A percentile compares a stretch with the other conserved stretches of the same genome.
These are phyloP conservation scores for Borovskyia barvae DNA, from an alignment of 208 protist genomes.

Conservation along the genomic window DNA sequence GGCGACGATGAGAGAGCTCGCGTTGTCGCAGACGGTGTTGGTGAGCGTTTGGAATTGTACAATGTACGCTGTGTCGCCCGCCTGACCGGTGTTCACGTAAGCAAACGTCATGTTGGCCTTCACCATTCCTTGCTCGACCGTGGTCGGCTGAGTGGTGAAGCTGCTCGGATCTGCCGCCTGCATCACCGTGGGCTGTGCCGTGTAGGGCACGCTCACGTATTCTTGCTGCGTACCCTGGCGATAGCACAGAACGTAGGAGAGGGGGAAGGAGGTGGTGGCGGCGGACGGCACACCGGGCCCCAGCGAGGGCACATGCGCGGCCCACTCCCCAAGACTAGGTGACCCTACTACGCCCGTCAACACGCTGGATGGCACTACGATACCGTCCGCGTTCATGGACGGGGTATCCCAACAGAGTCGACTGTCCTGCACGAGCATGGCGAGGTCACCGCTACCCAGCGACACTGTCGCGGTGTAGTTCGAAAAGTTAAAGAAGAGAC, in stretches of 20 bases:
- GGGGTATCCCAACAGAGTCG: constrained; percentile 79
- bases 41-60: constrained; percentile 64
- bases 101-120: constrained; percentile 55
- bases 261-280: constrained; percentile 49
- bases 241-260: constrained; percentile 77
- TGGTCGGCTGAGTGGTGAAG: constrained; percentile 51
- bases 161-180: constrained; percentile 45
- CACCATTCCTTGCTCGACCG: constrained; percentile 57
- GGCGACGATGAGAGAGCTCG: constrained; percentile 31
- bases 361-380: constrained; percentile 36
- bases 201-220: constrained; percentile 67
- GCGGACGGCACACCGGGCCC: constrained; percentile 52
- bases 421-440: constrained; percentile 60
- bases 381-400: constrained; percentile 14
- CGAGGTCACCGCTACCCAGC: constrained; percentile 33
- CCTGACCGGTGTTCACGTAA: constrained; percentile 17
- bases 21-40: constrained; percentile 70
- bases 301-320: constrained; percentile 74
- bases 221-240: constrained; percentile 66
- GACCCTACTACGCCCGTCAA: constrained; percentile 19
- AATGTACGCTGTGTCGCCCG: constrained; percentile 70
- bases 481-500: constrained; percentile 57
- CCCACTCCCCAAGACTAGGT: constrained; percentile 32
- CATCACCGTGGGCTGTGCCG: constrained; percentile 7
- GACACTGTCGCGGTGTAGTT: constrained; percentile 31